These are phyloP conservation scores for Sporothrix humicola DNA, from an alignment of 2,329 filamentous ascomycete genomes.

Conservation along the genomic window DNA sequence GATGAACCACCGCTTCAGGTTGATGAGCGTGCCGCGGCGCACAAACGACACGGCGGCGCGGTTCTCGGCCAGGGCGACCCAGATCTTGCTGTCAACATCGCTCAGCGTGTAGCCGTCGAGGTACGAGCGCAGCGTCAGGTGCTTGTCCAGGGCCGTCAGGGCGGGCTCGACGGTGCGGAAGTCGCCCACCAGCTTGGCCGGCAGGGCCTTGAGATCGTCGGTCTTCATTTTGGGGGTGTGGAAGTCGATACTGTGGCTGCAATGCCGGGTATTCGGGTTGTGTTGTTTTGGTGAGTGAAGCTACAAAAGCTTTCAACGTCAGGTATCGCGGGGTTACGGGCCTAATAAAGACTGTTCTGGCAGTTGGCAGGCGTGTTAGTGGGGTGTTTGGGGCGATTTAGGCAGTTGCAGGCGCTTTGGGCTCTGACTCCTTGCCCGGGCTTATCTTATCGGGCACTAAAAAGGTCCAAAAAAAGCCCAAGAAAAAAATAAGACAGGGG, in stretches of 20 bases:
- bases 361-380: slow-evolving; percentile 11
- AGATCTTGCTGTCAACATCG: slow-evolving; percentile 79
- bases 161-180: slow-evolving; percentile 82
- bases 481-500: too few relatives aligned
- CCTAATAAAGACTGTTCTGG: slow-evolving; percentile 15
- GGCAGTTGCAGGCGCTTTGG: background rate
- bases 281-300: slow-evolving; percentile 25
- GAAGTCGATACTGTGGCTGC: background rate
- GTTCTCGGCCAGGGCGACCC: slow-evolving; percentile 82
- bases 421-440: slow-evolving; percentile 12
- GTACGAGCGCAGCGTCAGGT: slow-evolving; percentile 85
- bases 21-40: slow-evolving; percentile 76
- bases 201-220: slow-evolving; percentile 60
- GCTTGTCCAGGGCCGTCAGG: slow-evolving; percentile 79
- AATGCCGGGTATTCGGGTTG: background rate
- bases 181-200: slow-evolving; percentile 63
- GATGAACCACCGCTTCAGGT: slow-evolving; percentile 84
- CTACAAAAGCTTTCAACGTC: slow-evolving; percentile 23
- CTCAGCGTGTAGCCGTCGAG: slow-evolving; percentile 80
- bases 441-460: slow-evolving; percentile 37
- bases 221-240: slow-evolving; percentile 54
- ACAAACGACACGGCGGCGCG: slow-evolving; percentile 81
- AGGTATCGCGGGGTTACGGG: slow-evolving; percentile 31
- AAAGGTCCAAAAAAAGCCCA: background rate
- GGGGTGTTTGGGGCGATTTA: slow-evolving; percentile 14